Evolutionary conservation across 345 rosid species (phyloP).

Genomic region (Euphorbia tirucalli): DNA sequence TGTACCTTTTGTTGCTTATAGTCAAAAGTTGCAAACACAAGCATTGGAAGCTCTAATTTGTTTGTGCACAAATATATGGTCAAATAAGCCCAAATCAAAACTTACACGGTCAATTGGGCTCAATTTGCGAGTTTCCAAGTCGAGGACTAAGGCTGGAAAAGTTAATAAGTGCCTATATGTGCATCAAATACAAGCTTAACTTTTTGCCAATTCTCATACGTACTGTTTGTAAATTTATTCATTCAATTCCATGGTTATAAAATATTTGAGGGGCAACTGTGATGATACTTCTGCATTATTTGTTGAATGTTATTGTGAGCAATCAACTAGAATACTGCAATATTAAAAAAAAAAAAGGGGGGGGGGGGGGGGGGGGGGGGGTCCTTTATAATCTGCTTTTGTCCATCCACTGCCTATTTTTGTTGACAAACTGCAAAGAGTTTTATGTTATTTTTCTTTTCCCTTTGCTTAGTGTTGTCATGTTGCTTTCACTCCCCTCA

Average conservation of each 20-base stretch:
- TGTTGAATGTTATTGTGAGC: neutral
- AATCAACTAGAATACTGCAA: neutral
- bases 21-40: no score
- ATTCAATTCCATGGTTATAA: neutral
- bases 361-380: no score
- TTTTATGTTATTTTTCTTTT: neutral
- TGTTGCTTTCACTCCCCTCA: no score
- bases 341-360: neutral
- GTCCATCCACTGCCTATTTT: neutral
- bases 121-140: no score
- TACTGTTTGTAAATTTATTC: neutral
- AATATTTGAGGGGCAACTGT: neutral
- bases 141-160: no score
- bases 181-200: no score
- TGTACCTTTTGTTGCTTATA: neutral
- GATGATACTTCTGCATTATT: neutral
- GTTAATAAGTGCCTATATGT: no score
- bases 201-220: neutral
- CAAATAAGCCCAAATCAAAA: no score
- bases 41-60: no score
- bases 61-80: no score
- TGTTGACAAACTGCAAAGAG: slow-evolving; percentile 3
- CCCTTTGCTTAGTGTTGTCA: neutral
- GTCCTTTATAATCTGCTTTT: neutral
- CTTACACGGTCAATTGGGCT: no score